A percentile compares a stretch with the other conserved stretches of the same genome.
These are phyloP conservation scores for Orobanche coerulescens DNA, from an alignment of 257 asterid genomes.

Conservation along the genomic window DNA sequence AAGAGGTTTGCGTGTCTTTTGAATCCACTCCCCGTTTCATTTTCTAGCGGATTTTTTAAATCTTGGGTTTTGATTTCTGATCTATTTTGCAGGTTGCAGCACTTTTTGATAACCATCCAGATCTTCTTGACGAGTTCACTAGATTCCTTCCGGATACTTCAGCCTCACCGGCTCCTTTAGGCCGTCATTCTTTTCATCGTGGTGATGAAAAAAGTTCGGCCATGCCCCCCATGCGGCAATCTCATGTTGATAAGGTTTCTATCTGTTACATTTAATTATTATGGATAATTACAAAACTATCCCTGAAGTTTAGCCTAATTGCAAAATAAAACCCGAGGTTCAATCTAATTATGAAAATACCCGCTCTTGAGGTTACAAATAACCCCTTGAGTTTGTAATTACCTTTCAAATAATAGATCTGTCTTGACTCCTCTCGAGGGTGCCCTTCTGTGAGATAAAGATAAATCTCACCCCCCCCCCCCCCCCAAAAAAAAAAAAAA, in stretches of 20 bases:
- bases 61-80: neutral
- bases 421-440: too few relatives aligned
- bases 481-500: too few relatives aligned
- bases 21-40: neutral
- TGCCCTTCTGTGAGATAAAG: too few relatives aligned
- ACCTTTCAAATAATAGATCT: too few relatives aligned
- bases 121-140: conserved; percentile 64
- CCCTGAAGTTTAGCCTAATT: neutral
- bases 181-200: conserved; percentile 48
- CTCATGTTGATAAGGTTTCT: conserved; percentile 67
- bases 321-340: neutral
- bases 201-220: conserved; percentile 84
- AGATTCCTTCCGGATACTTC: conserved; percentile 74
- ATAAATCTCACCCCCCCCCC: too few relatives aligned
- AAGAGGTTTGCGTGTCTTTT: conserved; percentile 36
- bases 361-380: too few relatives aligned
- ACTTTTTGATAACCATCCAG: conserved; percentile 59
- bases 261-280: neutral
- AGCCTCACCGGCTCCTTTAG: conserved; percentile 52
- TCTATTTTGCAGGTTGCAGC: conserved; percentile 40
- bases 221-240: conserved; percentile 44
- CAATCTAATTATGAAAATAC: too few relatives aligned
- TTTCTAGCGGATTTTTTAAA: neutral
- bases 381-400: too few relatives aligned
- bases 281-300: neutral